Percentiles rank a stretch among this genome's conserved stretches.
Evolutionary conservation across 148 eudicot species (phyloP).

Genomic region (Fagopyrum tataricum): DNA sequence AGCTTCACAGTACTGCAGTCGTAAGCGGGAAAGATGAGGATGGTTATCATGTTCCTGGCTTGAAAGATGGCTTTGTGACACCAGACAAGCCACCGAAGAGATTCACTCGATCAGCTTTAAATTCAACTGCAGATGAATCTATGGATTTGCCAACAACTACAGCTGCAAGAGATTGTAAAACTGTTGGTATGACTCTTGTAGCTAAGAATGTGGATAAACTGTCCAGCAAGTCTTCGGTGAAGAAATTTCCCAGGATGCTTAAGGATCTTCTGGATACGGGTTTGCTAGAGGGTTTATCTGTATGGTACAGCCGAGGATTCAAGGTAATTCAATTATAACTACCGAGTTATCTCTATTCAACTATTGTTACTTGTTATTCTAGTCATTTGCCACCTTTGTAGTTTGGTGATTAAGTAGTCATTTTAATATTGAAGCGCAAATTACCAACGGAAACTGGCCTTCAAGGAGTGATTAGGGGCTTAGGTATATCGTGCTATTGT

Average conservation of each 20-base stretch:
- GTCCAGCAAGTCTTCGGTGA: conserved; percentile 21
- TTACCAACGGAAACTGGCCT: conserved; percentile 28
- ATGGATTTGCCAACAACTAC: conserved; percentile 6
- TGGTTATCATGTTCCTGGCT: background rate
- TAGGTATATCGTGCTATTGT: conserved; percentile 61
- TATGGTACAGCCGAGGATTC: conserved; percentile 45
- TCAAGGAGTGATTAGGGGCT: conserved; percentile 49
- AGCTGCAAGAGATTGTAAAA: background rate
- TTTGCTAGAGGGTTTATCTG: conserved; percentile 61
- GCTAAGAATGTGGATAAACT: background rate
- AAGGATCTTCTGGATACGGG: conserved; percentile 58
- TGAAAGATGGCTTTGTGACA: background rate
- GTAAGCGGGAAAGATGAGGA: background rate
- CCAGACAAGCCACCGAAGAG: conserved; percentile 20
- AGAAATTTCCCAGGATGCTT: conserved; percentile 30
- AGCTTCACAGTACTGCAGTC: background rate
- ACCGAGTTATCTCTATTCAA: background rate
- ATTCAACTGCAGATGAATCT: conserved; percentile 1
- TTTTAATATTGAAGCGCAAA: conserved; percentile 20
- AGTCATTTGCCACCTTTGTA: background rate
- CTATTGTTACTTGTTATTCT: background rate
- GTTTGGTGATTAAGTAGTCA: background rate
- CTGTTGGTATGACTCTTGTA: background rate
- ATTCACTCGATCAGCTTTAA: conserved; percentile 24
- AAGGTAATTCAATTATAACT: conserved; percentile 36